Evolutionary conservation across 371 early-diverging fungal genomes (phyloP).

Genomic region (Ordospora colligata): DNA sequence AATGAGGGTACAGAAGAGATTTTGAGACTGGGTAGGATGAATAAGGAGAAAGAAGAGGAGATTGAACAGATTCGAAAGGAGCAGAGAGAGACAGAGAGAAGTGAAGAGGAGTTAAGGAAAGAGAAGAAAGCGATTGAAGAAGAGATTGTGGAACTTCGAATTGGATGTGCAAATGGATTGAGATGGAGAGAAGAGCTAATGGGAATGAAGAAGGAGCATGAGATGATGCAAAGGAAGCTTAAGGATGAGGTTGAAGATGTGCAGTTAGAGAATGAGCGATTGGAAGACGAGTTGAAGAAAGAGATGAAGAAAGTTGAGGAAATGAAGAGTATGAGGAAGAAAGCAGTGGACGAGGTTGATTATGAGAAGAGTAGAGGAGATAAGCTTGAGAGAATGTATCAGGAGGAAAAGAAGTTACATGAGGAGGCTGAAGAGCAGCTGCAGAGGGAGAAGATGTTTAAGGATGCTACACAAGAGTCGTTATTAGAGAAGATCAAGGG

Average conservation of each 20-base stretch:
- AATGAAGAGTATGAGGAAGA: conserved; percentile 64
- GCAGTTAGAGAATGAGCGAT: conserved; percentile 8
- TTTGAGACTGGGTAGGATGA: conserved; percentile 58
- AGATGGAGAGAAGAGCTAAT: not conserved
- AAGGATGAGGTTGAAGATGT: conserved; percentile 24
- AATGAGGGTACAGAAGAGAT: conserved; percentile 64
- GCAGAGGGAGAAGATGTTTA: conserved; percentile 12
- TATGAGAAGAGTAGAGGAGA: conserved; percentile 66
- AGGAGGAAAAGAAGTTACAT: conserved; percentile 66
- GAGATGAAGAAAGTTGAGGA: conserved; percentile 65
- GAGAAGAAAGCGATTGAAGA: not conserved
- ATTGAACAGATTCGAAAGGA: conserved; percentile 63
- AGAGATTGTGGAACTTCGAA: not conserved
- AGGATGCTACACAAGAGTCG: not conserved
- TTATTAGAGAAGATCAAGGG: not conserved
- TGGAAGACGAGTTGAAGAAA: conserved; percentile 57
- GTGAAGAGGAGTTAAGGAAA: not conserved
- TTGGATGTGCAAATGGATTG: not conserved
- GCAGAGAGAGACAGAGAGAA: conserved; percentile 66
- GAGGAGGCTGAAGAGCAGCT: conserved; percentile 61
- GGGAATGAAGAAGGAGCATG: not conserved
- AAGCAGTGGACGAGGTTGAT: conserved; percentile 28
- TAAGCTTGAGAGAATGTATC: conserved; percentile 63
- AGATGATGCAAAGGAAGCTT: conserved; percentile 4
- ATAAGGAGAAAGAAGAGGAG: conserved; percentile 9